Conservation (phyloP, 2,329 filamentous ascomycete genomes). For the Alternaria rosae region DNA sequence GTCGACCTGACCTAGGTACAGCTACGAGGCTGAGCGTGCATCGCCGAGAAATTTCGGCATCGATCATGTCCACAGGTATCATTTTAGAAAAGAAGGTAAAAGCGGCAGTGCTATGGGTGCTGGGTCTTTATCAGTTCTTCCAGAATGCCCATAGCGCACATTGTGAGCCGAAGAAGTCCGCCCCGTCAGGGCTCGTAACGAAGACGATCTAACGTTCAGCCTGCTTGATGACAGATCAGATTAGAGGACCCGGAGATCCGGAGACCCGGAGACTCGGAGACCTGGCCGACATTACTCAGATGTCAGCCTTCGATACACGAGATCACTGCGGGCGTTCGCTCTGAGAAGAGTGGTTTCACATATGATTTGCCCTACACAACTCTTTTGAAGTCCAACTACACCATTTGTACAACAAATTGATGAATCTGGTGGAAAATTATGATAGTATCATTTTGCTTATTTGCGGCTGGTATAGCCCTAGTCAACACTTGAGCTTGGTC, state of each 20-base stretch:
- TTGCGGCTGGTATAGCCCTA: not conserved
- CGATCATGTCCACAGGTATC: not conserved
- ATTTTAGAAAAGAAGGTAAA: not conserved
- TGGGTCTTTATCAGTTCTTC: not conserved
- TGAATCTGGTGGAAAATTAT: not conserved
- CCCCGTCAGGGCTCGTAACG: not conserved
- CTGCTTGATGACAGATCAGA: not conserved
- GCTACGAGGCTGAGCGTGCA: not conserved
- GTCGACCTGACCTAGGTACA: not conserved
- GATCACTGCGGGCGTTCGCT: not conserved
- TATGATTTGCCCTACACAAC: not conserved
- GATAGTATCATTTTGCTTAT: not conserved
- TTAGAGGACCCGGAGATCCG: not conserved
- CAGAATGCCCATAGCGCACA: not conserved
- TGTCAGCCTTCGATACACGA: constrained; percentile 4
- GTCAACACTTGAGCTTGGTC: not conserved
- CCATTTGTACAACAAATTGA: not conserved
- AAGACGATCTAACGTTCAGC: not conserved
- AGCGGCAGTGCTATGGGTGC: not conserved
- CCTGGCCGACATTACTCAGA: not conserved
- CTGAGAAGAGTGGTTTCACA: not conserved
- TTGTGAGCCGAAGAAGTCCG: not conserved
- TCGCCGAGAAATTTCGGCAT: not conserved
- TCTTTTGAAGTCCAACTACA: not conserved
- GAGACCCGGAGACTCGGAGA: not conserved